Percentiles rank a stretch among this genome's conserved stretches.
These are phyloP conservation scores for Fusarium globosum DNA, from an alignment of 2,329 filamentous ascomycete genomes.

Conservation along the genomic window DNA sequence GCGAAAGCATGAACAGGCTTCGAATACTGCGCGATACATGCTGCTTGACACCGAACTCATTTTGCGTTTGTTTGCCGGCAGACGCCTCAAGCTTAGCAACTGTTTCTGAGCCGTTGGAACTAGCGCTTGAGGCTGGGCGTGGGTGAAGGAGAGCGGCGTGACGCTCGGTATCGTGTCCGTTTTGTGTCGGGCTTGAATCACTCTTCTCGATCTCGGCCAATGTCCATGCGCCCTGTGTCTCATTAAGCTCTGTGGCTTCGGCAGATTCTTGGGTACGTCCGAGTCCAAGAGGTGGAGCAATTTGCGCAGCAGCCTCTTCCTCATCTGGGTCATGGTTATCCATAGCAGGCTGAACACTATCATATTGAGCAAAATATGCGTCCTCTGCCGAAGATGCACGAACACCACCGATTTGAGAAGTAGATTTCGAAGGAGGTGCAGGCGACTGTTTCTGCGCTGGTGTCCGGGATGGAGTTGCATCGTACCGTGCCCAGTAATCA, in stretches of 20 bases:
- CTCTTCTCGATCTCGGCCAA: slow-evolving; percentile 57
- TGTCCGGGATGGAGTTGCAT: slow-evolving; percentile 74
- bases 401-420: slow-evolving; percentile 39
- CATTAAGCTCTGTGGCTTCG: slow-evolving; percentile 39
- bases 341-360: slow-evolving; percentile 81
- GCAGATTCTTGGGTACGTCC: slow-evolving; percentile 28
- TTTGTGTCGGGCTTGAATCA: slow-evolving; percentile 45
- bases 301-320: slow-evolving; percentile 54
- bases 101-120: slow-evolving; percentile 65
- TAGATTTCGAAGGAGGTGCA: slow-evolving; percentile 59
- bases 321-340: slow-evolving; percentile 86
- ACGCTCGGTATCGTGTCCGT: slow-evolving; percentile 47
- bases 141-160: slow-evolving; percentile 63
- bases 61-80: slow-evolving; percentile 68
- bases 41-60: slow-evolving; percentile 79
- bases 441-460: slow-evolving; percentile 72
- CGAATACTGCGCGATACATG: slow-evolving; percentile 82
- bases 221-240: slow-evolving; percentile 54
- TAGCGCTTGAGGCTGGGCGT: slow-evolving; percentile 68
- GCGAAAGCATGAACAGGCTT: slow-evolving; percentile 78
- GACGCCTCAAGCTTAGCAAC: slow-evolving; percentile 71
- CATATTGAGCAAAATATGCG: slow-evolving; percentile 81
- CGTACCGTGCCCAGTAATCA: slow-evolving; percentile 84
- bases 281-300: slow-evolving; percentile 50
- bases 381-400: slow-evolving; percentile 64